Base-by-base conservation (phyloP, 352 stramenopile genomes). In the Phytophthora pistaciae region DNA sequence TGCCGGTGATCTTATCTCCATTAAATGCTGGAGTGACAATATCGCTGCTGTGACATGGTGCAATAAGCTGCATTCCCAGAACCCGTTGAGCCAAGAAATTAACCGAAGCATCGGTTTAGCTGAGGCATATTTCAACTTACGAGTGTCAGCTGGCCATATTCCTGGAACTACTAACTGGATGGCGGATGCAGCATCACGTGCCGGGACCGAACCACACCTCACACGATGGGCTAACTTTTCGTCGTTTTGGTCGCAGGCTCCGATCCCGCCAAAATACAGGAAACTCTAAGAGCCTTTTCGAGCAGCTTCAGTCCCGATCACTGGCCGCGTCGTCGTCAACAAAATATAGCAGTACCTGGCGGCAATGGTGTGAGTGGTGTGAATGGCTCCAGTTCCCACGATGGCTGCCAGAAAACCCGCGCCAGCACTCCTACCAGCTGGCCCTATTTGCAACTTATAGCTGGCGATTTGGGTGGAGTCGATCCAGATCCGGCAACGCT, bases 151-250 rank as follows among this genome's bases (percentile, higher is more conserved):
- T 18, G 14, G 14, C 9, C 70, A 77, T 11, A 44, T 82, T 0
- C 61, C 64, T 0, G 64, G 67, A 2, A 29, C 56, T 3, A 16
- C 1, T 33, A 72, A 77, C 36, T 29, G 5, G 25, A 72, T 79
- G 75, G 70, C 70, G 0, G 70, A 77, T 57, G 55, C 64, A 7
- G 65, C 64, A 2, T 82, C 70, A 1, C 14, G 70, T 25, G 53
- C 59, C 2, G 71, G 66, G 60, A 44, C 11, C 20, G 59, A 73
- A 25, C 66, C 66, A n/a, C 29, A 61, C 27, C 6, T 13, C 23
- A 54, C 20, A 1, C 49, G 7, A 1, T 68, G 66, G 54, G 52
- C 59, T 48, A 59, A 60, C 54, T 44, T 64, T 16, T 27, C 25
- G 48, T 36, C 20, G 3, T 33, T 20, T 5, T 29, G 55, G 66